Evolutionary conservation across 164 flowering plant genomes (phyloP).

Genomic region (Stephania cephalantha): DNA sequence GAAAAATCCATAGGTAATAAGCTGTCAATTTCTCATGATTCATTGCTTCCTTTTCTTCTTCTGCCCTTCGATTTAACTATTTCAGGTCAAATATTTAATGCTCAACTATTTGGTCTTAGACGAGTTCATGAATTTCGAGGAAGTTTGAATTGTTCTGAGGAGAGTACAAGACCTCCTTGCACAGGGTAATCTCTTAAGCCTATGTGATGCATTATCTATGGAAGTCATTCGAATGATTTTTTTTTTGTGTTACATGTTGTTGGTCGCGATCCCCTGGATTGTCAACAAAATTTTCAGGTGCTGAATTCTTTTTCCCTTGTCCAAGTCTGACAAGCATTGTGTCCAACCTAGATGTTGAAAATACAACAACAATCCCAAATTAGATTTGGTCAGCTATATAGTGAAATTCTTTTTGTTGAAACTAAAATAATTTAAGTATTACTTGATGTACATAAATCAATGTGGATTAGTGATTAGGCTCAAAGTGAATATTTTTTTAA

Average conservation of each 20-base stretch:
- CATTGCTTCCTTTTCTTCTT: background rate
- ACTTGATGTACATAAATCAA: no score
- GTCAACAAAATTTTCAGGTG: no score
- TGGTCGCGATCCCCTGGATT: background rate
- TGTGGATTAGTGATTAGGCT: no score
- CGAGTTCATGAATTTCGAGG: constrained; percentile 46
- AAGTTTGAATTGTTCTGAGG: constrained; percentile 37
- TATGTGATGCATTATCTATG: background rate
- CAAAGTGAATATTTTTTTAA: no score
- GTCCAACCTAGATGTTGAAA: no score
- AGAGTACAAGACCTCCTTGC: constrained; percentile 67
- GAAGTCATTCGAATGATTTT: background rate
- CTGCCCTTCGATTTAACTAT: background rate
- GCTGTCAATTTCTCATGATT: background rate
- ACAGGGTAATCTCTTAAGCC: constrained; percentile 47
- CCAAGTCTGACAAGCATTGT: no score
- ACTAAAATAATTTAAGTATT: no score
- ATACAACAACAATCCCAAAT: no score
- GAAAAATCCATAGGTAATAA: constrained; percentile 56
- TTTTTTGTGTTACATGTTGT: background rate
- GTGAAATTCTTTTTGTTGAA: no score
- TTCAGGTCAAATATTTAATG: background rate
- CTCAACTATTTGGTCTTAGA: constrained; percentile 24
- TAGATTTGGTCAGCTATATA: no score
- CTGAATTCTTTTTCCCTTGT: no score